Percentiles rank a stretch among this genome's conserved stretches.
Conservation (phyloP, 1,284 basidiomycete genomes). For the Puccinia polysora region DNA sequence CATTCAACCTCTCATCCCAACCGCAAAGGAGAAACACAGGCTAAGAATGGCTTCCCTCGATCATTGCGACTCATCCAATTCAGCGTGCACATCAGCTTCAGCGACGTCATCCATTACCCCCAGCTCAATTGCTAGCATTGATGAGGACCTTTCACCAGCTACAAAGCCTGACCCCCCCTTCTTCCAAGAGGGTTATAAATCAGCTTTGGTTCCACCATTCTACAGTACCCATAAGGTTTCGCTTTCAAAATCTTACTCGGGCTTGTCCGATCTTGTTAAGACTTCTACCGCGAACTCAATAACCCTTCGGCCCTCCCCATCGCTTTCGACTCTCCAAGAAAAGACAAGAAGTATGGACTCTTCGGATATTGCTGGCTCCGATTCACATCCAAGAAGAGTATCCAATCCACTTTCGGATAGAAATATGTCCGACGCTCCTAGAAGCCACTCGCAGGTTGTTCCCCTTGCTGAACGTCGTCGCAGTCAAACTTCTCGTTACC, state of each 20-base stretch:
- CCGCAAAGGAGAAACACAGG: too few relatives aligned
- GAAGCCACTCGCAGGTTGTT: background rate
- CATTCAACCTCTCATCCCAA: too few relatives aligned
- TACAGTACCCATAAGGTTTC: background rate
- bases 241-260: slow-evolving; percentile 12
- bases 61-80: too few relatives aligned
- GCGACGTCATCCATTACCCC: too few relatives aligned
- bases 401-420: slow-evolving; percentile 19
- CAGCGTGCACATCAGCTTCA: too few relatives aligned
- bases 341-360: background rate
- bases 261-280: background rate
- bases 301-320: slow-evolving; percentile 12
- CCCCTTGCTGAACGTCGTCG: slow-evolving; percentile 35
- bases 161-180: too few relatives aligned
- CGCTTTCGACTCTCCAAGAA: slow-evolving; percentile 12
- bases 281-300: slow-evolving; percentile 1
- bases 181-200: too few relatives aligned
- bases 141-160: too few relatives aligned
- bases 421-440: background rate
- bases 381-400: background rate
- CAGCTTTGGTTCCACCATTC: too few relatives aligned
- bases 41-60: too few relatives aligned
- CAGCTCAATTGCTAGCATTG: too few relatives aligned
- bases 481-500: slow-evolving; percentile 38
- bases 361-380: background rate